phyloP scores from a whole-genome alignment of 441 rosid species.

The Flueggea neowawraea region DNA sequence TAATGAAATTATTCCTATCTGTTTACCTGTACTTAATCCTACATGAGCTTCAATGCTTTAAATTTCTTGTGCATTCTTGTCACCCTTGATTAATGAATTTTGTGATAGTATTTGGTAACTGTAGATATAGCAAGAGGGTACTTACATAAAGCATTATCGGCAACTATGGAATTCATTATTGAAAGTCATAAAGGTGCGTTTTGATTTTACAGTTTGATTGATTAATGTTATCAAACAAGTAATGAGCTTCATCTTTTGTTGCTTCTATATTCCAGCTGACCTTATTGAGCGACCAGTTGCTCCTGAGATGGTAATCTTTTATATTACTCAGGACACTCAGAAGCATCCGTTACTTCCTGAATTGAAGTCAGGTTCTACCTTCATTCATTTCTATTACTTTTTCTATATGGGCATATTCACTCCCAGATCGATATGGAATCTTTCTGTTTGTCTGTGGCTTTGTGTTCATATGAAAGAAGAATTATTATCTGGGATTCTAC shows the following conservation, averaged over 20 bases:
- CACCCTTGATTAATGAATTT: constrained; percentile 26
- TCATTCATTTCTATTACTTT: not conserved
- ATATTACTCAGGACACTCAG: constrained; percentile 89
- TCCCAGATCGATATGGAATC: too few relatives aligned
- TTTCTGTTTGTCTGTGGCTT: too few relatives aligned
- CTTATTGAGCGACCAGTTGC: constrained; percentile 59
- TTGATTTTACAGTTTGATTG: not conserved
- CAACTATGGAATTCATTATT: constrained; percentile 65
- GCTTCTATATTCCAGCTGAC: constrained; percentile 45
- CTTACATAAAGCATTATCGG: constrained; percentile 70
- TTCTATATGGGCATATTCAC: too few relatives aligned
- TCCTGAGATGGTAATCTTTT: constrained; percentile 78
- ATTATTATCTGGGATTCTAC: too few relatives aligned
- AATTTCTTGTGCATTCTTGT: not conserved
- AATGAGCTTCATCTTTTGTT: constrained; percentile 10
- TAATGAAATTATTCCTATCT: too few relatives aligned
- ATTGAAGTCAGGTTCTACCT: constrained; percentile 54
- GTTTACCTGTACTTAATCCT: too few relatives aligned
- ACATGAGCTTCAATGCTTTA: not conserved
- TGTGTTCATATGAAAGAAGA: too few relatives aligned
- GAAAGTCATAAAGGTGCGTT: constrained; percentile 66
- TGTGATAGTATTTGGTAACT: constrained; percentile 72
- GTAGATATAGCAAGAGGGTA: constrained; percentile 77
- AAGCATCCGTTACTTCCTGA: constrained; percentile 83
- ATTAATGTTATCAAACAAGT: constrained; percentile 5